Percentiles rank a stretch among this genome's conserved stretches.
Conservation (phyloP, 2,329 filamentous ascomycete genomes). For the Claviceps maximensis region DNA sequence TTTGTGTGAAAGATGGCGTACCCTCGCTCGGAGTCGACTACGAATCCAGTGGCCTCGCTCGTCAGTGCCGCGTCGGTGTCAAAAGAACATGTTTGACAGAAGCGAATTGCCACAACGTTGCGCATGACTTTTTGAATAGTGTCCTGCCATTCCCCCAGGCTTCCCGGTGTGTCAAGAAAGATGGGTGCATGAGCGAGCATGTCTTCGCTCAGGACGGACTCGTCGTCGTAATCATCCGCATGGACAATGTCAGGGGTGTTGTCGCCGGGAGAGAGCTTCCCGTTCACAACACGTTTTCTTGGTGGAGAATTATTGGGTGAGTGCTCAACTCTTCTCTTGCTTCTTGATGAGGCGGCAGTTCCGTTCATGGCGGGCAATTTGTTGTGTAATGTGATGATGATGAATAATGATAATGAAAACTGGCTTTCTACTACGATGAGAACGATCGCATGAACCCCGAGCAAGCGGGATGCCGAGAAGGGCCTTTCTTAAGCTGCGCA, state of each 20-base stretch:
- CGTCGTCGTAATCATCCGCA: conserved; percentile 23
- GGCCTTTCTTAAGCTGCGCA: neutral
- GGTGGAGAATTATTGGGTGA: conserved; percentile 24
- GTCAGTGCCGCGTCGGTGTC: conserved; percentile 91
- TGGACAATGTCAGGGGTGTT: conserved; percentile 32
- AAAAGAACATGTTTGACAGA: conserved; percentile 95
- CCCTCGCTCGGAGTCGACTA: conserved; percentile 87
- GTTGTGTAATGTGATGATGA: neutral
- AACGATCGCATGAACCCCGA: conserved; percentile 5
- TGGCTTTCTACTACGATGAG: conserved; percentile 1
- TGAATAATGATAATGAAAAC: neutral
- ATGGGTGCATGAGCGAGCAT: conserved; percentile 20
- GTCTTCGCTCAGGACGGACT: conserved; percentile 29
- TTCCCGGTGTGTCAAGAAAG: conserved; percentile 25
- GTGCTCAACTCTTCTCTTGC: conserved; percentile 39
- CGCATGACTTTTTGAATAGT: conserved; percentile 90
- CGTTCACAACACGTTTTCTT: conserved; percentile 28
- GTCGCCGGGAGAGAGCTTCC: conserved; percentile 34
- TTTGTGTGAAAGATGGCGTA: conserved; percentile 30
- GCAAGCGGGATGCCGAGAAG: neutral
- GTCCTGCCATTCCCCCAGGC: conserved; percentile 68
- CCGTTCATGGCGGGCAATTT: conserved; percentile 31
- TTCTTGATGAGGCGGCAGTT: conserved; percentile 25
- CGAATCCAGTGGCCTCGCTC: conserved; percentile 93
- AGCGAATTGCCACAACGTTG: conserved; percentile 96